Percentiles rank a stretch among this genome's conserved stretches.
phyloP scores from a whole-genome alignment of 495 filamentous ascomycete species.

The Talaromyces borbonicus region DNA sequence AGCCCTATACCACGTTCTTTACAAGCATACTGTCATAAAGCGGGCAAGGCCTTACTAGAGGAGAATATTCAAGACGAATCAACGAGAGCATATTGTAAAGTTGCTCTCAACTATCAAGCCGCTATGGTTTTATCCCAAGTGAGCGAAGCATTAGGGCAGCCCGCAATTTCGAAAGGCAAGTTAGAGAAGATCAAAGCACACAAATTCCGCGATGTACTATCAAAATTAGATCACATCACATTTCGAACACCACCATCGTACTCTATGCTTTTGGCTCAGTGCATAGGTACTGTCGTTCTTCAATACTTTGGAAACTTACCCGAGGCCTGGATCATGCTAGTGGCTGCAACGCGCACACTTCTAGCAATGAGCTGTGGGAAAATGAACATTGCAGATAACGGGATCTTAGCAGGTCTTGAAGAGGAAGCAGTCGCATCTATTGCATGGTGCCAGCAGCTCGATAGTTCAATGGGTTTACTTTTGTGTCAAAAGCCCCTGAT shows the following conservation, averaged over 20 bases:
- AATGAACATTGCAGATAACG: no score
- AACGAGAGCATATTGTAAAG: neutral
- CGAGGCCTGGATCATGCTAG: constrained; percentile 1
- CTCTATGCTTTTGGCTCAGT: constrained; percentile 1
- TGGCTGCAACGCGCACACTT: constrained; percentile 1
- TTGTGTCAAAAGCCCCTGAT: neutral
- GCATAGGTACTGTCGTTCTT: neutral
- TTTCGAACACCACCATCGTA: constrained; percentile 1
- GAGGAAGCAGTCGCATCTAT: neutral
- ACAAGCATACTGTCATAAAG: no score
- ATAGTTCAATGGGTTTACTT: constrained; percentile 3
- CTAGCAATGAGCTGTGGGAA: neutral
- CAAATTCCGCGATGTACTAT: neutral
- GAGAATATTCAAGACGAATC: neutral
- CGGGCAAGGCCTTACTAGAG: neutral
- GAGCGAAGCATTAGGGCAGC: neutral
- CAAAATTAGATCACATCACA: neutral
- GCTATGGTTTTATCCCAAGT: neutral
- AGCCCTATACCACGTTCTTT: neutral
- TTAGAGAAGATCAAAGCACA: neutral
- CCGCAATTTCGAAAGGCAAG: neutral
- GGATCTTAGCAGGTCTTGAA: neutral
- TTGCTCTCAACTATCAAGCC: neutral
- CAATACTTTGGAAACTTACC: neutral
- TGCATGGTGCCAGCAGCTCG: neutral